A percentile compares a stretch with the other conserved stretches of the same genome.
Conservation (phyloP, 768 basidiomycete genomes). For the Wakefieldia striispora region DNA sequence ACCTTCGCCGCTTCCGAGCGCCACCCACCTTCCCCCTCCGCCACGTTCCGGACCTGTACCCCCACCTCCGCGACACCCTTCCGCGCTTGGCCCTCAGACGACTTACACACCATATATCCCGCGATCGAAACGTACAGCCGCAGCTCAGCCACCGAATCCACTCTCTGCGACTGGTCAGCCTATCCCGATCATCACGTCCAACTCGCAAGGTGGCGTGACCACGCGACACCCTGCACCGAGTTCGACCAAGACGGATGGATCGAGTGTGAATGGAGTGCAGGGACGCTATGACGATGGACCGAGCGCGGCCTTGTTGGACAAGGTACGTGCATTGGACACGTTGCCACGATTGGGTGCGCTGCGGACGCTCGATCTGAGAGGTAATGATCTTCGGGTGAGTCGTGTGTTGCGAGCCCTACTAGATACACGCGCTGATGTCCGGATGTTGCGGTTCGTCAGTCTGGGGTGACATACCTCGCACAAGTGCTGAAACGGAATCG, state of each 20-base stretch:
- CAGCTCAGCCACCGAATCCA: constrained; percentile 32
- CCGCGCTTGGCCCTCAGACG: constrained; percentile 51
- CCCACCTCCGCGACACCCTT: constrained; percentile 51
- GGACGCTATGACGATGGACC: constrained; percentile 42
- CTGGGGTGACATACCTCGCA: constrained; percentile 84
- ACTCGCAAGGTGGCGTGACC: constrained; percentile 52
- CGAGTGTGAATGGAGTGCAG: background rate
- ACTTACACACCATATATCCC: constrained; percentile 87
- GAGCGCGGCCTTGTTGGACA: constrained; percentile 78
- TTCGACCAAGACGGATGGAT: constrained; percentile 1
- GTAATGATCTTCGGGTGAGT: constrained; percentile 88
- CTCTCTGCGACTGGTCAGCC: constrained; percentile 44
- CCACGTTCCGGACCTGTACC: constrained; percentile 39
- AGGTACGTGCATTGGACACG: constrained; percentile 86
- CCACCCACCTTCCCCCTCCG: constrained; percentile 17
- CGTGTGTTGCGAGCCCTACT: background rate
- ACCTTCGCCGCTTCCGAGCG: constrained; percentile 32
- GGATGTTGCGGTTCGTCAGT: constrained; percentile 30
- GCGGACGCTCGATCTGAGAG: constrained; percentile 85
- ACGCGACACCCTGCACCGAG: constrained; percentile 36
- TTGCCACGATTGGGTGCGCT: constrained; percentile 83
- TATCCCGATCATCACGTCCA: constrained; percentile 71
- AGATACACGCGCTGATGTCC: background rate
- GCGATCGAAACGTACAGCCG: constrained; percentile 46
- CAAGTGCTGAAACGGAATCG: constrained; percentile 96